Evolutionary conservation across 2,329 filamentous ascomycete genomes (phyloP).

Genomic region (Calonectria pauciramosa): DNA sequence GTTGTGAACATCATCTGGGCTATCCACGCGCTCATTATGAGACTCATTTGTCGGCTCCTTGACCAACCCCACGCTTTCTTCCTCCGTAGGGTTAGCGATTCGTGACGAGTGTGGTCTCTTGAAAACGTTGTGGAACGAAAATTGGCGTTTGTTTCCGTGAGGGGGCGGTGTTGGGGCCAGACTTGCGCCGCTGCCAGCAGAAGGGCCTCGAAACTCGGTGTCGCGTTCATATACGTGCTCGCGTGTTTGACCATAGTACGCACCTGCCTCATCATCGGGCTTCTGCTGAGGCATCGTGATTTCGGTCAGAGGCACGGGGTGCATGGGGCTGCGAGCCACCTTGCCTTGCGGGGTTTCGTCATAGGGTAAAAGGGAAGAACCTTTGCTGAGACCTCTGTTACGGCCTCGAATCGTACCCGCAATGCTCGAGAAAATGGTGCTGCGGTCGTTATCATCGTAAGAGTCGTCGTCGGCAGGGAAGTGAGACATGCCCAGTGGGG

Average conservation of each 20-base stretch:
- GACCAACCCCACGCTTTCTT: slow-evolving; percentile 87
- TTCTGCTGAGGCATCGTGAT: slow-evolving; percentile 67
- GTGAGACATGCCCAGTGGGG: slow-evolving; percentile 82
- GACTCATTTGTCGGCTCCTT: slow-evolving; percentile 62
- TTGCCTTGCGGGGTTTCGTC: slow-evolving; percentile 57
- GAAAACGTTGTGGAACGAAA: slow-evolving; percentile 93
- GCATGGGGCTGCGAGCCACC: slow-evolving; percentile 66
- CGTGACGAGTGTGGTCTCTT: slow-evolving; percentile 51
- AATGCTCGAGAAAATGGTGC: slow-evolving; percentile 67
- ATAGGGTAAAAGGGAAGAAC: slow-evolving; percentile 47
- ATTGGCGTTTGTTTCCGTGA: slow-evolving; percentile 79
- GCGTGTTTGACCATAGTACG: slow-evolving; percentile 54
- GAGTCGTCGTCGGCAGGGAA: slow-evolving; percentile 75
- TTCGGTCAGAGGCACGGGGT: slow-evolving; percentile 73
- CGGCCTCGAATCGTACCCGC: slow-evolving; percentile 64
- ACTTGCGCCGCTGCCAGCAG: slow-evolving; percentile 57
- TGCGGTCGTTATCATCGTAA: slow-evolving; percentile 64
- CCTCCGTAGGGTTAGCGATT: slow-evolving; percentile 74
- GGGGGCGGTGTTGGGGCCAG: slow-evolving; percentile 73
- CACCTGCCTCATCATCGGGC: slow-evolving; percentile 56
- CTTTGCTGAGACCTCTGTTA: slow-evolving; percentile 50
- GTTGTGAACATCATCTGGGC: not conserved
- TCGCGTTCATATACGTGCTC: slow-evolving; percentile 63
- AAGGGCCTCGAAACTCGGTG: slow-evolving; percentile 64
- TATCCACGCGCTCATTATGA: not conserved